phyloP scores from a whole-genome alignment of 495 filamentous ascomycete species.

The Tetracladium marchalianum region DNA sequence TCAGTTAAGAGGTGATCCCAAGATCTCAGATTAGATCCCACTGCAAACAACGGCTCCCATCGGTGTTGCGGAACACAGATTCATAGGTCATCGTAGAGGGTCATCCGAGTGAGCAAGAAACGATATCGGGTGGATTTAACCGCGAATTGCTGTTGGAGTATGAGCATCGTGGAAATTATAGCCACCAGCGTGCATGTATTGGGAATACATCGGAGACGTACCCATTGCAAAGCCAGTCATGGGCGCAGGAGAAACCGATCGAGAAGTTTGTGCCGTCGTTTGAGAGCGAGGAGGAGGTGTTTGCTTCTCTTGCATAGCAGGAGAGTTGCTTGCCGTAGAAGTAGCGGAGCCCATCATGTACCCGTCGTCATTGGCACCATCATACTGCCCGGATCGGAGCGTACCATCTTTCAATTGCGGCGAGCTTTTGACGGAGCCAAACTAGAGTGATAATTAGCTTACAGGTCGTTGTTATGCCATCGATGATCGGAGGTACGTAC shows the following conservation, averaged over 20 bases:
- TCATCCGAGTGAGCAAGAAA: background rate
- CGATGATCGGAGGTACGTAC: slow-evolving; percentile 54
- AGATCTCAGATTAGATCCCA: background rate
- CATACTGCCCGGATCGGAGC: slow-evolving; percentile 16
- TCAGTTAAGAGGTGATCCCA: slow-evolving; percentile 21
- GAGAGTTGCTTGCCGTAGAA: slow-evolving; percentile 12
- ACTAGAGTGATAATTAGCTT: slow-evolving; percentile 19
- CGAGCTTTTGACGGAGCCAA: slow-evolving; percentile 21
- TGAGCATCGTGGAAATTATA: slow-evolving; percentile 21
- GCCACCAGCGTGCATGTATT: slow-evolving; percentile 15
- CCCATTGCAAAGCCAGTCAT: slow-evolving; percentile 22
- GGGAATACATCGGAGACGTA: slow-evolving; percentile 23
- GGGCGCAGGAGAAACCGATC: slow-evolving; percentile 20
- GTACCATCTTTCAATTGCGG: slow-evolving; percentile 20
- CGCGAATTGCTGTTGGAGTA: slow-evolving; percentile 22
- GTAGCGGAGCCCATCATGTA: slow-evolving; percentile 15
- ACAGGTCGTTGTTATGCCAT: slow-evolving; percentile 7
- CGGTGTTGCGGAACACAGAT: slow-evolving; percentile 2
- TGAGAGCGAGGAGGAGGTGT: slow-evolving; percentile 13
- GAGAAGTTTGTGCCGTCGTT: slow-evolving; percentile 7
- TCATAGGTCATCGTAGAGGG: slow-evolving; percentile 1
- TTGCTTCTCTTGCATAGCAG: slow-evolving; percentile 16
- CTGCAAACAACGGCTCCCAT: slow-evolving; percentile 2
- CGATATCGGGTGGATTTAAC: slow-evolving; percentile 11
- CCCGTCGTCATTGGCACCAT: slow-evolving; percentile 17